These are phyloP conservation scores for Schizothecium vesticola DNA, from an alignment of 495 filamentous ascomycete genomes.

Conservation along the genomic window DNA sequence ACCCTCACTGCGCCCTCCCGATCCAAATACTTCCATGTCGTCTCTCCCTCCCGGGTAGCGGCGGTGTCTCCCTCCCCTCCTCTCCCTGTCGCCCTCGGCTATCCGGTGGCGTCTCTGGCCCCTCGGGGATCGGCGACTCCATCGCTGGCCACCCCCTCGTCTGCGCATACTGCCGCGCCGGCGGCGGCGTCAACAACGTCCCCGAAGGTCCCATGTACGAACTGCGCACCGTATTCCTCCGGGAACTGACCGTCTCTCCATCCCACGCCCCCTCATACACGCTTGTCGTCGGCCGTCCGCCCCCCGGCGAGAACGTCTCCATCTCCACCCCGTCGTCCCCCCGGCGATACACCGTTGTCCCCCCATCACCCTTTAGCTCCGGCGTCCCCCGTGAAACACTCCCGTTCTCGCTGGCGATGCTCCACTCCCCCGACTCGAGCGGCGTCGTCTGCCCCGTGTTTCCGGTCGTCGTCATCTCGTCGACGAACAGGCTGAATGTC, in stretches of 20 bases:
- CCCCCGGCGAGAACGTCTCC: not conserved
- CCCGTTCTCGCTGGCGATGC: constrained; percentile 21
- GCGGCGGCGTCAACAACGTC: constrained; percentile 7
- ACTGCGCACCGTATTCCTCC: constrained; percentile 2
- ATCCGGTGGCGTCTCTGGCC: not conserved
- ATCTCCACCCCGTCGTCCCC: not conserved
- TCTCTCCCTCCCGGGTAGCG: not conserved
- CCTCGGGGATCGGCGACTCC: not conserved
- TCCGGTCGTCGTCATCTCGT: constrained; percentile 13
- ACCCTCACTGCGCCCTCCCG: not conserved
- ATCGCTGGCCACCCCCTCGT: not conserved
- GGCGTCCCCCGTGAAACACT: constrained; percentile 2
- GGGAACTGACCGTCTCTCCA: not conserved
- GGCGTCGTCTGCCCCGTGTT: constrained; percentile 23
- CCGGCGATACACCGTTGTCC: not conserved
- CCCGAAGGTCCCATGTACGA: constrained; percentile 1
- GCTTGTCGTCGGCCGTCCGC: constrained; percentile 2
- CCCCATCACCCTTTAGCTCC: not conserved
- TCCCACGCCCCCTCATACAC: constrained; percentile 1
- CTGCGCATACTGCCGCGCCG: constrained; percentile 1
- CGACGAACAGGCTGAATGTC: constrained; percentile 18
- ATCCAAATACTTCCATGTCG: not conserved
- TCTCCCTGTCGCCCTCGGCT: not conserved
- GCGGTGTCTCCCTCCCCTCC: not conserved
- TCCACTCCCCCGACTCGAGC: constrained; percentile 20